These are phyloP conservation scores for Microthlaspi erraticum DNA, from an alignment of 345 rosid genomes.

Conservation along the genomic window DNA sequence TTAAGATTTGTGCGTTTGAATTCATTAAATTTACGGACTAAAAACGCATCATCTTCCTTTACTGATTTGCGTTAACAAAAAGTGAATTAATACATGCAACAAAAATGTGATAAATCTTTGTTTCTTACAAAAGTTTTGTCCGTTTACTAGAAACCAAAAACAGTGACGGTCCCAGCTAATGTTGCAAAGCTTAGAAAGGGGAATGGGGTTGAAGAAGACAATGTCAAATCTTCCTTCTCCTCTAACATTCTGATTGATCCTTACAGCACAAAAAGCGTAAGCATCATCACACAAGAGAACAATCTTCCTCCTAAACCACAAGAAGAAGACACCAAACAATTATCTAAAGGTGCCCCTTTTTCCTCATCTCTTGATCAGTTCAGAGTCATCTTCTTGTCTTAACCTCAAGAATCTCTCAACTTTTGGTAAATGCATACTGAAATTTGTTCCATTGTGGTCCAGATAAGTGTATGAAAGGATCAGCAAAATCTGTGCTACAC, in stretches of 20 bases:
- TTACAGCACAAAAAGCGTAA: slow-evolving; percentile 37
- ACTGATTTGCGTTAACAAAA: too few relatives aligned
- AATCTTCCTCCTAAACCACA: background rate
- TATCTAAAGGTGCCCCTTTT: slow-evolving; percentile 27
- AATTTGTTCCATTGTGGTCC: slow-evolving; percentile 2
- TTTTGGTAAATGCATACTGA: slow-evolving; percentile 4
- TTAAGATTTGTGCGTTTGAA: too few relatives aligned
- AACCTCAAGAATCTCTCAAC: background rate
- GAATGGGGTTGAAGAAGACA: slow-evolving; percentile 30
- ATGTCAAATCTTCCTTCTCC: slow-evolving; percentile 26
- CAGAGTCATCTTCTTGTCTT: slow-evolving; percentile 14
- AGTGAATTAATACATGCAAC: too few relatives aligned
- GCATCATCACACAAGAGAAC: background rate
- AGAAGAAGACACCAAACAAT: background rate
- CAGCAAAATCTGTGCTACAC: slow-evolving; percentile 52
- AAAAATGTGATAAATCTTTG: background rate
- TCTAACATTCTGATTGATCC: slow-evolving; percentile 46
- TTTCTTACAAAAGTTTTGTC: slow-evolving; percentile 11
- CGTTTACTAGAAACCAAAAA: slow-evolving; percentile 35
- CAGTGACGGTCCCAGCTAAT: slow-evolving; percentile 12
- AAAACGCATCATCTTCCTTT: too few relatives aligned
- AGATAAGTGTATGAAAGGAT: slow-evolving; percentile 44
- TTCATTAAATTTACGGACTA: too few relatives aligned
- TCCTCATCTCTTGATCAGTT: background rate
- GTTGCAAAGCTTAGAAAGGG: slow-evolving; percentile 4